Conservation (phyloP, 2,329 filamentous ascomycete species). For the Diaporthe sp. region DNA sequence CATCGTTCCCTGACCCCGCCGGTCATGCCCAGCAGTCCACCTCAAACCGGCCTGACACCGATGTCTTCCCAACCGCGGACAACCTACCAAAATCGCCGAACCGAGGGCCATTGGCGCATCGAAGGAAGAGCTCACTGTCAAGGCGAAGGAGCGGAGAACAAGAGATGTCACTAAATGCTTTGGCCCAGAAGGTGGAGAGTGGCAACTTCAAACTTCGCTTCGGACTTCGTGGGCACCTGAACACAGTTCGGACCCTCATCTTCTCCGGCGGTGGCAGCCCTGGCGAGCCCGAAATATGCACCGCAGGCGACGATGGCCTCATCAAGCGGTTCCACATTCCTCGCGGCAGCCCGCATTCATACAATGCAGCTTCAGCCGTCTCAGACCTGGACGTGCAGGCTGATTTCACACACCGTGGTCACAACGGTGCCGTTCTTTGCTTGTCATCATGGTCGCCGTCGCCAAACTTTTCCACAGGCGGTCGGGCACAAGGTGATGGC, state of each 20-base stretch:
- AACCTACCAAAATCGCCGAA: constrained; percentile 85
- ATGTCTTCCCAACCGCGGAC: constrained; percentile 87
- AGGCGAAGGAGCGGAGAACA: constrained; percentile 78
- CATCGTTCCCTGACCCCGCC: constrained; percentile 70
- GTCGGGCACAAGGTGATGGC: constrained; percentile 88
- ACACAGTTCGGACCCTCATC: constrained; percentile 93
- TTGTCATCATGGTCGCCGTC: constrained; percentile 89
- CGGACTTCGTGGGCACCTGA: constrained; percentile 90
- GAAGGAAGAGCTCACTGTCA: constrained; percentile 84
- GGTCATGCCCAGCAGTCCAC: constrained; percentile 59
- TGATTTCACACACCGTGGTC: constrained; percentile 95
- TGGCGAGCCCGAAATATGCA: constrained; percentile 96
- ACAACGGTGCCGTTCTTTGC: constrained; percentile 89
- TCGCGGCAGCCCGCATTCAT: constrained; percentile 71
- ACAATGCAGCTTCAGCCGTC: constrained; percentile 61
- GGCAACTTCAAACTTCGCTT: constrained; percentile 93
- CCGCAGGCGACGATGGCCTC: constrained; percentile 92
- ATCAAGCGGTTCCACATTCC: constrained; percentile 98
- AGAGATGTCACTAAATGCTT: constrained; percentile 64
- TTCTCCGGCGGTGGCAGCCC: constrained; percentile 97
- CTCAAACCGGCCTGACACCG: constrained; percentile 82
- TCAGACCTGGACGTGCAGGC: constrained; percentile 92
- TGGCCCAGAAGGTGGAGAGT: constrained; percentile 73
- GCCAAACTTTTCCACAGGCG: constrained; percentile 89
- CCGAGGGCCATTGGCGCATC: constrained; percentile 75